phyloP scores from a whole-genome alignment of 768 basidiomycete species.

The Tylopilus plumbeoviolaceoides region DNA sequence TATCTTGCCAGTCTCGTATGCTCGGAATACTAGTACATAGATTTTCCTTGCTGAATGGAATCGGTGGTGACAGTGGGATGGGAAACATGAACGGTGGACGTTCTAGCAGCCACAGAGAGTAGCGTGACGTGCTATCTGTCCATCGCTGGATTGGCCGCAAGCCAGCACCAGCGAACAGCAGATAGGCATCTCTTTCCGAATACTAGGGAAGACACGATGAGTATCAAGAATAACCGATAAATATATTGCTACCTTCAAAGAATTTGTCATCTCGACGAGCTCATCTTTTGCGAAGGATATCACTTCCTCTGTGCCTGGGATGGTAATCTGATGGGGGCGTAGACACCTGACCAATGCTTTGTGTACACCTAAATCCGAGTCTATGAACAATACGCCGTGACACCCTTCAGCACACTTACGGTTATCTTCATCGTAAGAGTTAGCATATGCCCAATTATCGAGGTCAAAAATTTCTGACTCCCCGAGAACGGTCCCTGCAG shows the following conservation, averaged over 20 bases:
- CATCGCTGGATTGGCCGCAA: conserved; percentile 86
- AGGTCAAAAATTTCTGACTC: conserved; percentile 60
- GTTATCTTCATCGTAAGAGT: conserved; percentile 50
- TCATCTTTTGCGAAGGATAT: conserved; percentile 67
- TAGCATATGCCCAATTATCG: conserved; percentile 72
- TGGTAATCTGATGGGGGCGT: conserved; percentile 49
- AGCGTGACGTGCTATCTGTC: conserved; percentile 67
- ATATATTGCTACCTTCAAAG: conserved; percentile 65
- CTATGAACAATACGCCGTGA: background rate
- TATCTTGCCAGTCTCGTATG: conserved; percentile 69
- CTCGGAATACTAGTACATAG: conserved; percentile 60
- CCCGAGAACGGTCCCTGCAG: conserved; percentile 65
- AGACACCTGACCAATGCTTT: conserved; percentile 80
- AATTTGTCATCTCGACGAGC: conserved; percentile 79
- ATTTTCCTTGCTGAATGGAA: conserved; percentile 19
- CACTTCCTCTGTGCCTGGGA: conserved; percentile 42
- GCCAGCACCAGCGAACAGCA: conserved; percentile 68
- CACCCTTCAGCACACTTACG: too few relatives aligned
- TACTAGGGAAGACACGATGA: conserved; percentile 49
- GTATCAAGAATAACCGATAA: background rate
- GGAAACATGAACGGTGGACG: conserved; percentile 80
- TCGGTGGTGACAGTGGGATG: conserved; percentile 41
- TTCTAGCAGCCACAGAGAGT: conserved; percentile 90
- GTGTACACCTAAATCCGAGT: conserved; percentile 61
- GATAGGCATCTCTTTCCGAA: conserved; percentile 64